Evolutionary conservation across 2,329 filamentous ascomycete genomes (phyloP).

Genomic region (Fusarium nelsonii): DNA sequence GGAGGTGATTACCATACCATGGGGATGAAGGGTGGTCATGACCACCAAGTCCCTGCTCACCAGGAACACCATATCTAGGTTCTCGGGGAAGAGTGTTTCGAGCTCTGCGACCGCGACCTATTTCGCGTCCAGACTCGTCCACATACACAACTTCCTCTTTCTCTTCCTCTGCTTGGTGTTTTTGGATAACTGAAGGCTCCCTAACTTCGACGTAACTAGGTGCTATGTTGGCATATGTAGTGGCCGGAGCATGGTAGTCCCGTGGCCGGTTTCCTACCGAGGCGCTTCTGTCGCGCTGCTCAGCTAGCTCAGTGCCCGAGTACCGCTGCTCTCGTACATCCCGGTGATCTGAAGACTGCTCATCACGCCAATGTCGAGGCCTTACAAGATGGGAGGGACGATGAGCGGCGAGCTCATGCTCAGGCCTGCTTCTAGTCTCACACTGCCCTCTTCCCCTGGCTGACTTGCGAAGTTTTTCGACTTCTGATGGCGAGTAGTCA

Average conservation of each 20-base stretch:
- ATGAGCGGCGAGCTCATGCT: background rate
- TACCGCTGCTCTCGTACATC: slow-evolving; percentile 35
- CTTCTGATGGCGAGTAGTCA: slow-evolving; percentile 5
- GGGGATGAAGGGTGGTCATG: slow-evolving; percentile 11
- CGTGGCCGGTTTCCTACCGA: slow-evolving; percentile 36
- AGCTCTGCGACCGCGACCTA: slow-evolving; percentile 40
- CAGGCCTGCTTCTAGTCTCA: background rate
- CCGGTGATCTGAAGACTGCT: slow-evolving; percentile 29
- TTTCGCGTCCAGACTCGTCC: slow-evolving; percentile 43
- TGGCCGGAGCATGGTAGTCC: background rate
- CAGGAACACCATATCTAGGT: slow-evolving; percentile 15
- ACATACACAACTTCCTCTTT: slow-evolving; percentile 48
- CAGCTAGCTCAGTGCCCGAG: slow-evolving; percentile 1
- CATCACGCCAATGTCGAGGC: slow-evolving; percentile 20
- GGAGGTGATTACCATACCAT: slow-evolving; percentile 24
- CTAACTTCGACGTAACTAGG: slow-evolving; percentile 18
- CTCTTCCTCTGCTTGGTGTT: slow-evolving; percentile 29
- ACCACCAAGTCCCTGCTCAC: slow-evolving; percentile 11
- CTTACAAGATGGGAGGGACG: background rate
- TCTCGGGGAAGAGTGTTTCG: slow-evolving; percentile 29
- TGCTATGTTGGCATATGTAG: background rate
- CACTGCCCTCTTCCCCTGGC: background rate
- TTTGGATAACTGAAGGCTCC: slow-evolving; percentile 6
- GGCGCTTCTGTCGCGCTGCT: slow-evolving; percentile 33
- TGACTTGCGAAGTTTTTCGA: background rate